Percentiles rank a stretch among this genome's conserved stretches.
Evolutionary conservation across 2,329 filamentous ascomycete species (phyloP).

Genomic region (Zarea fungicola): DNA sequence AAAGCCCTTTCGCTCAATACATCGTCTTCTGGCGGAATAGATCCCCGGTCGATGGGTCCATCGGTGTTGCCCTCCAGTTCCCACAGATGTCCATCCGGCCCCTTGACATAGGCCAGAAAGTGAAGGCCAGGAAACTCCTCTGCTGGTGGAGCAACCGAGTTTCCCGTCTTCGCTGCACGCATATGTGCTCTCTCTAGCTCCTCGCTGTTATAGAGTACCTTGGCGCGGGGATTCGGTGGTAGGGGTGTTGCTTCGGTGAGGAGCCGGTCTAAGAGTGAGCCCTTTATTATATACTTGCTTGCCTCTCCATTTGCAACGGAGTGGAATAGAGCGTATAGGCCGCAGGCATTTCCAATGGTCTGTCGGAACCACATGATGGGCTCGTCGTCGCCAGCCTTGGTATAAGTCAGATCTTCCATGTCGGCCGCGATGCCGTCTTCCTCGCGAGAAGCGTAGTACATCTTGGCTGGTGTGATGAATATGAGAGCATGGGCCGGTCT

Average conservation of each 20-base stretch:
- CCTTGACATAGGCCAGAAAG: conserved; percentile 77
- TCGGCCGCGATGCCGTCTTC: conserved; percentile 21
- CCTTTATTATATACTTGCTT: conserved; percentile 45
- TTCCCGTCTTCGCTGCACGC: conserved; percentile 61
- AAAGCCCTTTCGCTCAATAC: conserved; percentile 64
- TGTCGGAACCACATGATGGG: conserved; percentile 80
- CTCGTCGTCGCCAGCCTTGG: conserved; percentile 38
- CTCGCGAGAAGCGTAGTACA: conserved; percentile 41
- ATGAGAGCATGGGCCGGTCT: conserved; percentile 73
- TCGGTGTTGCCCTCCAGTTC: conserved; percentile 73
- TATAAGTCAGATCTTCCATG: conserved; percentile 26
- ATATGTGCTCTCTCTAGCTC: conserved; percentile 70
- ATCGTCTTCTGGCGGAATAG: conserved; percentile 51
- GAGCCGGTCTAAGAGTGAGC: conserved; percentile 52
- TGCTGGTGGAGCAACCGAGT: conserved; percentile 58
- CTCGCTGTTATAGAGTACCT: conserved; percentile 64
- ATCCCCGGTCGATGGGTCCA: conserved; percentile 65
- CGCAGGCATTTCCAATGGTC: conserved; percentile 78
- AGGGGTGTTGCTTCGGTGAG: conserved; percentile 58
- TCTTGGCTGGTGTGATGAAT: conserved; percentile 64
- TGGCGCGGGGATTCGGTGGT: conserved; percentile 55
- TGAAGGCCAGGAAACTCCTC: conserved; percentile 63
- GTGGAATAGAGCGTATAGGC: conserved; percentile 73
- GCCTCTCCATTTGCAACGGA: conserved; percentile 64
- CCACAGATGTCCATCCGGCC: conserved; percentile 60